Base-by-base conservation (phyloP, 2,329 filamentous ascomycete genomes). In the Ilyonectria destructans region DNA sequence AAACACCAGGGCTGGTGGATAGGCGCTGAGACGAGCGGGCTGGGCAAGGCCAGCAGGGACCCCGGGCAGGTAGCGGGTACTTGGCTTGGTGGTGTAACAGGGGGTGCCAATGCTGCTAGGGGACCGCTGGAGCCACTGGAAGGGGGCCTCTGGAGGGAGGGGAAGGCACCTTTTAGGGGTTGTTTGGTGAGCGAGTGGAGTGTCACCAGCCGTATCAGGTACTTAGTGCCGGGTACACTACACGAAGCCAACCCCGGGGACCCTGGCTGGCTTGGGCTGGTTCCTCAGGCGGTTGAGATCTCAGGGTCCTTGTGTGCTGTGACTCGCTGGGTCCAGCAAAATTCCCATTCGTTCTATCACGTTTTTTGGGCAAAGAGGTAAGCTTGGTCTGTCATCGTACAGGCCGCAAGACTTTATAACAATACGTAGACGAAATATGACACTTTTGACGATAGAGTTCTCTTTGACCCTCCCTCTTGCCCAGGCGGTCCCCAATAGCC, bases 11-110 rank as follows among this genome's bases (percentile, higher is more conserved):
- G 21, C 21, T 23, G 21, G 21, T 23, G 21, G 21, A 3, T 23
- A 56, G 71, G 73, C 69, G 66, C 73, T 75, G 73, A 71, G 73
- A 71, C 73, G 62, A 72, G 72, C 72, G 69, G 64, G 57, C 64
- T 51, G 62, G 62, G 56, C 59, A 67, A 60, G 65, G 21, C 21
- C 21, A 23, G 52, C 43, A 69, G 63, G 67, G 63, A 51, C 40
- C 57, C 52, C 29, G 7, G 51, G 33, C 26, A 55, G 37, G 60
- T 64, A 68, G 55, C 60, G 49, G 65, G 60, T 68, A 68, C 60
- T 64, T 60, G 55, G 43, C 37, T 23, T 60, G 65, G 64, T 62
- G 7, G 58, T 62, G 58, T n/a, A 58, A 62, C 65, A 64, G 10
- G 71, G 70, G 2, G 79, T 74, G 12, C 17, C 19, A 26, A 12